Conservation (phyloP, 495 filamentous ascomycete species). For the Aspergillus carlsbadensis region DNA sequence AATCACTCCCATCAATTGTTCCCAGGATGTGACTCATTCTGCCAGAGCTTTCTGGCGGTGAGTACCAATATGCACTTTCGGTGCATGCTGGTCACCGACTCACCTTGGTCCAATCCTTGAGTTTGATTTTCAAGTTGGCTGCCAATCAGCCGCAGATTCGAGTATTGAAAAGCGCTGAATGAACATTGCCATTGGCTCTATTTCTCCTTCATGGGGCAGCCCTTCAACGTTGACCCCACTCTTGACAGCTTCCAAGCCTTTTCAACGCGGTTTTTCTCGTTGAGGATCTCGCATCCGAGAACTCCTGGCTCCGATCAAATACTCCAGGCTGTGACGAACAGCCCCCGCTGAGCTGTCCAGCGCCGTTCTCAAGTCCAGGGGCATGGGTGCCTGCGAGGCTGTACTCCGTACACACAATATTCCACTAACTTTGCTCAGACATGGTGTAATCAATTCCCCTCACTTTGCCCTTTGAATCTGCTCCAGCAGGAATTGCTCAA, state of each 20-base stretch:
- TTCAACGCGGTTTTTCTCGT: conserved; percentile 16
- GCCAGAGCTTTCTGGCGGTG: conserved; percentile 4
- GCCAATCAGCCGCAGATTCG: conserved; percentile 8
- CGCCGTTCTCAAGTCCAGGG: not conserved
- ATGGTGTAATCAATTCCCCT: no score
- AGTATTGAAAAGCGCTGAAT: not conserved
- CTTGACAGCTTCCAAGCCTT: conserved; percentile 29
- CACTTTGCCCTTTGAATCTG: no score
- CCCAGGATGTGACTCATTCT: conserved; percentile 3
- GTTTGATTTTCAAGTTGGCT: not conserved
- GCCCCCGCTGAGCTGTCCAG: not conserved
- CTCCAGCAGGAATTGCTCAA: no score
- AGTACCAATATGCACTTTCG: not conserved
- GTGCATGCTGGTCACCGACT: not conserved
- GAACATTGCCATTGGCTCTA: conserved; percentile 11
- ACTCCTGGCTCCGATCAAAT: conserved; percentile 25
- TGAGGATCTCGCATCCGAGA: conserved; percentile 28
- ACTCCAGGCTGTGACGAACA: not conserved
- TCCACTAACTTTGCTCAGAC: no score
- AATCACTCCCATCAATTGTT: not conserved
- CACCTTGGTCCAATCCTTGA: not conserved
- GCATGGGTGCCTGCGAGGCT: not conserved
- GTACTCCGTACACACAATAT: no score
- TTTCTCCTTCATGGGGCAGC: conserved; percentile 15
- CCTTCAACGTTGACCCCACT: conserved; percentile 26